Conservation (phyloP, 1,284 basidiomycete species). For the Ceratobasidium sp. region DNA sequence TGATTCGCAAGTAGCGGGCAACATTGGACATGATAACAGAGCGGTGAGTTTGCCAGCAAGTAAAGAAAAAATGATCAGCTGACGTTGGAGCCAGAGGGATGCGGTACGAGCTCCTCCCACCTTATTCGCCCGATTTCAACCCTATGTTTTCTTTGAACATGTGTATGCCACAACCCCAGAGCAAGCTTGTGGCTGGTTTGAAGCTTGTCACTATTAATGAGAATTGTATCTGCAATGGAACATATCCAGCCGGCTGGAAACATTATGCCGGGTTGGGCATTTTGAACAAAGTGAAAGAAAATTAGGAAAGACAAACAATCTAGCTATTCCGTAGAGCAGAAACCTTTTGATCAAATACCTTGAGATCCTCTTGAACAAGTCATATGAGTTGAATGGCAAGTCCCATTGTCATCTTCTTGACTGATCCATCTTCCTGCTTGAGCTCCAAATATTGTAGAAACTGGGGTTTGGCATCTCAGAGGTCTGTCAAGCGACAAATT, state of each 20-base stretch:
- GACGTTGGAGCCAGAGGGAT: slow-evolving; percentile 45
- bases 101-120: slow-evolving; percentile 52
- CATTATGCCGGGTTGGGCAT: background rate
- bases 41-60: slow-evolving; percentile 11
- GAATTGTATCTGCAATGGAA: background rate
- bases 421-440: background rate
- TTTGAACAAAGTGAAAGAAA: background rate
- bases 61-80: background rate
- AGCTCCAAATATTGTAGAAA: background rate
- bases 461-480: background rate
- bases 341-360: background rate
- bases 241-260: background rate
- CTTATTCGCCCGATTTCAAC: slow-evolving; percentile 59
- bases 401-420: background rate
- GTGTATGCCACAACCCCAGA: slow-evolving; percentile 31
- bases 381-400: background rate
- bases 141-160: slow-evolving; percentile 54
- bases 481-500: background rate
- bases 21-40: slow-evolving; percentile 33
- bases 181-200: slow-evolving; percentile 37
- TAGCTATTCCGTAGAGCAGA: background rate
- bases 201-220: slow-evolving; percentile 32
- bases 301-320: too few species aligned
- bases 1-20: slow-evolving; percentile 26
- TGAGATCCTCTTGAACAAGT: background rate